Evolutionary conservation across 176 grass and related monocot genomes (phyloP), one percentile per base, ranked within the genome.

Genomic region (Avena eriantha): DNA sequence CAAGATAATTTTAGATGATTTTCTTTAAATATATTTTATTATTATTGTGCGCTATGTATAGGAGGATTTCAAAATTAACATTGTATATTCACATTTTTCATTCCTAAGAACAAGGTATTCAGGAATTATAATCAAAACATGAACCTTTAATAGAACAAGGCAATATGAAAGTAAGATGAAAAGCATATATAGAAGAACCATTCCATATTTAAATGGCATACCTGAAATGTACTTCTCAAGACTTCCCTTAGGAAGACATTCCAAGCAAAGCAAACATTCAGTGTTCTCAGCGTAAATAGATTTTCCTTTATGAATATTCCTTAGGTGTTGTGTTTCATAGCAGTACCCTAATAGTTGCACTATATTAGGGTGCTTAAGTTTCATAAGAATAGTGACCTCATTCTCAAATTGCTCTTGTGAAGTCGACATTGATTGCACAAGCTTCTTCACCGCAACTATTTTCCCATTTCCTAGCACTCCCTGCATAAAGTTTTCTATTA

Each of bases 141-240:
- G 10, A 43, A n/a, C n/a, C n/a, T n/a, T n/a, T n/a, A n/a, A n/a
- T n/a, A n/a, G n/a, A n/a, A 70, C 21, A 1, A 39, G 1, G 34
- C 6, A 9, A 0, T 21, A 16, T 9, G 8, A 19, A 19, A 0
- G 17, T 10, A 10, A 0, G 0, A n/a, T 71, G 4, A 71, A 0
- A 71, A 45, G 18, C 43, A 71, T 8, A 71, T 36, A 45, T n/a
- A 43, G 9, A 71, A 71, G 0, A 2, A 1, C 0, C n/a, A 5
- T 71, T 43, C 0, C 68, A 46, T 13, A 45, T 45, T 13, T 46
- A 0, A 46, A 23, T 1, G 41, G 4, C 21, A 46, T 73, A 73
- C 69, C 69, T 73, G 69, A 23, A 23, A 73, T 73, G 14, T 73
- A 23, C 0, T 22, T 47, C 0, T 47, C 39, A 14, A 73, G 69